Evolutionary conservation across 176 grass and related monocot genomes (phyloP).

Genomic region (Phoenix roebelenii): DNA sequence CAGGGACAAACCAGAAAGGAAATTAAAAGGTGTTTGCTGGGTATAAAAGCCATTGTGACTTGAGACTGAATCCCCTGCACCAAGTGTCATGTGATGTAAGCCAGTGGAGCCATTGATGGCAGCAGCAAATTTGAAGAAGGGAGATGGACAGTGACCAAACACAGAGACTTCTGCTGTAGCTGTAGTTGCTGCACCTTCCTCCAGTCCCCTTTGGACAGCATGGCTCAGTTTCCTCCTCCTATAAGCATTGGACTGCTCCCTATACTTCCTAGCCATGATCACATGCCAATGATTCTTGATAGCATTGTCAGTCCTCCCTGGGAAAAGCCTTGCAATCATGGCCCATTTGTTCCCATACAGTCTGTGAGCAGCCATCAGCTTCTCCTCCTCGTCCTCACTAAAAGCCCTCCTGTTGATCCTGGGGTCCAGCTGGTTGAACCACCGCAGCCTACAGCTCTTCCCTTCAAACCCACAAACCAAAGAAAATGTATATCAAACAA

Average conservation of each 20-base stretch:
- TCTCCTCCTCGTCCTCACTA: constrained; percentile 6
- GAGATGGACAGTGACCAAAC: constrained; percentile 6
- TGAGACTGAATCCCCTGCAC: background rate
- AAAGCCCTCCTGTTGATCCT: constrained; percentile 17
- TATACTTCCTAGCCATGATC: constrained; percentile 18
- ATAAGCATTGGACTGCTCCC: constrained; percentile 3
- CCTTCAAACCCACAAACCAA: background rate
- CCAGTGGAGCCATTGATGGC: background rate
- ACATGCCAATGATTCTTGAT: constrained; percentile 17
- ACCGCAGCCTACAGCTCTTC: constrained; percentile 15
- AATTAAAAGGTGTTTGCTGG: background rate
- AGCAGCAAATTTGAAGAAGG: background rate
- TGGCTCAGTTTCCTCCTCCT: background rate
- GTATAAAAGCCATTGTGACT: background rate
- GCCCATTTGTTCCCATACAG: constrained; percentile 13
- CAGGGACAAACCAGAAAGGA: no score
- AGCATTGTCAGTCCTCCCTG: constrained; percentile 14
- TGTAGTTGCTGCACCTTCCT: constrained; percentile 10
- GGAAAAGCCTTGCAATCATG: constrained; percentile 11
- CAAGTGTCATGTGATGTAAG: background rate
- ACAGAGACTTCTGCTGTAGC: constrained; percentile 6
- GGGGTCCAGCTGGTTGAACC: constrained; percentile 20
- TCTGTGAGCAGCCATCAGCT: constrained; percentile 3
- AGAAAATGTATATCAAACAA: no score
- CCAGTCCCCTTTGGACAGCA: constrained; percentile 26